A percentile compares a stretch with the other conserved stretches of the same genome.
Conservation (phyloP, 164 flowering plant species). For the Aristolochia fimbriata region DNA sequence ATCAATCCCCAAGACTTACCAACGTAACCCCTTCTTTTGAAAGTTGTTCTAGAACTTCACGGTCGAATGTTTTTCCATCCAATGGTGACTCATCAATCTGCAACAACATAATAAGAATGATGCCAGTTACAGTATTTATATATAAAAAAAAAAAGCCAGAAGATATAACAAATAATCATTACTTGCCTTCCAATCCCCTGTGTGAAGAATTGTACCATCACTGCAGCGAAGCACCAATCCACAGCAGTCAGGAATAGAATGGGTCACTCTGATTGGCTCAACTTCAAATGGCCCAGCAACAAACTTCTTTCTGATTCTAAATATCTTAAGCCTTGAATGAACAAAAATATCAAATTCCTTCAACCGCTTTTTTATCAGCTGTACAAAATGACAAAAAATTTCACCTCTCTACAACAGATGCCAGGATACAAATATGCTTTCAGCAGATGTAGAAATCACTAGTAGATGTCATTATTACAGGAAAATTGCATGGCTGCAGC, state of each 20-base stretch:
- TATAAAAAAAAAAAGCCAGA: background rate
- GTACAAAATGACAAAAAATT: slow-evolving; percentile 14
- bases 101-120: background rate
- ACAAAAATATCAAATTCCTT: slow-evolving; percentile 91
- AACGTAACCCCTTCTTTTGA: slow-evolving; percentile 97
- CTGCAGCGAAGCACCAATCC: slow-evolving; percentile 92
- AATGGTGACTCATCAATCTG: slow-evolving; percentile 95
- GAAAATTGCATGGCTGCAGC: too few species aligned
- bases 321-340: slow-evolving; percentile 81
- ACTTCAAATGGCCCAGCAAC: slow-evolving; percentile 92
- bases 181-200: slow-evolving; percentile 98
- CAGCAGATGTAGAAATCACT: too few species aligned
- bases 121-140: background rate
- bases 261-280: slow-evolving; percentile 92
- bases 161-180: background rate
- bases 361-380: slow-evolving; percentile 88
- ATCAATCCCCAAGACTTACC: slow-evolving; percentile 34
- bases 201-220: slow-evolving; percentile 96
- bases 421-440: too few species aligned
- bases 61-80: slow-evolving; percentile 90
- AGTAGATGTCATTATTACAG: too few species aligned
- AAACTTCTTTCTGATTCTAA: slow-evolving; percentile 61
- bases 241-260: slow-evolving; percentile 98
- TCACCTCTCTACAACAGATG: too few species aligned
- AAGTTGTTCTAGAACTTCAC: slow-evolving; percentile 79